A percentile compares a stretch with the other conserved stretches of the same genome.
phyloP scores from a whole-genome alignment of 2,329 filamentous ascomycete genomes.

The Trichoderma koningiopsis region DNA sequence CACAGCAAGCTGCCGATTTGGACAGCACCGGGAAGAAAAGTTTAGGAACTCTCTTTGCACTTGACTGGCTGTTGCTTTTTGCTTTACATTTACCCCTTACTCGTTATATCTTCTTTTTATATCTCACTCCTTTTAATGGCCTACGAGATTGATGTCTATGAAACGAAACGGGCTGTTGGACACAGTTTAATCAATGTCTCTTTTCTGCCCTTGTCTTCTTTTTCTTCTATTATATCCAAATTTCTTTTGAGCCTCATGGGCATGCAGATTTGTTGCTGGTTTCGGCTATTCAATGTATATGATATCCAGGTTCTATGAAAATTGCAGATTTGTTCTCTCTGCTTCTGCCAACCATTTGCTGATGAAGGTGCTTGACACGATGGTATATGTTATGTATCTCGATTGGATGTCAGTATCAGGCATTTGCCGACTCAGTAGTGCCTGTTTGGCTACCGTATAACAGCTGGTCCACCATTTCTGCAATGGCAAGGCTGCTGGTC shows the following conservation, averaged over 20 bases:
- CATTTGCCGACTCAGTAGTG: background rate
- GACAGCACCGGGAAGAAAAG: constrained; percentile 12
- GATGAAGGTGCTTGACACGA: background rate
- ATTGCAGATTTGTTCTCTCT: background rate
- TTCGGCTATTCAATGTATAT: constrained; percentile 14
- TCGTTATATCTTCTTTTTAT: no score
- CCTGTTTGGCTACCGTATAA: constrained; percentile 45
- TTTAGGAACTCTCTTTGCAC: constrained; percentile 3
- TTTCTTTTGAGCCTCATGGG: background rate
- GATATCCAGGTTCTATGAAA: constrained; percentile 16
- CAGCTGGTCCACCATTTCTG: constrained; percentile 66
- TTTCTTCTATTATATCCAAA: background rate
- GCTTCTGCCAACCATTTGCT: background rate
- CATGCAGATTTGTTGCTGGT: constrained; percentile 10
- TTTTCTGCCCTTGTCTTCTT: background rate
- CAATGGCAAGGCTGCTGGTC: constrained; percentile 85
- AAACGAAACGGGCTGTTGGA: background rate
- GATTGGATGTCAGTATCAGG: background rate
- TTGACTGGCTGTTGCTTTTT: background rate
- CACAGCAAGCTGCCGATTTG: constrained; percentile 7
- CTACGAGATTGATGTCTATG: background rate
- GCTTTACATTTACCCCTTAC: background rate
- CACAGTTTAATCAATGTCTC: background rate
- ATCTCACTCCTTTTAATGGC: constrained; percentile 8
- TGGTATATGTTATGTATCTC: background rate